Percentiles rank a stretch among this genome's conserved stretches.
Evolutionary conservation across 2,329 filamentous ascomycete genomes (phyloP).

Genomic region (Colletotrichum agaves): DNA sequence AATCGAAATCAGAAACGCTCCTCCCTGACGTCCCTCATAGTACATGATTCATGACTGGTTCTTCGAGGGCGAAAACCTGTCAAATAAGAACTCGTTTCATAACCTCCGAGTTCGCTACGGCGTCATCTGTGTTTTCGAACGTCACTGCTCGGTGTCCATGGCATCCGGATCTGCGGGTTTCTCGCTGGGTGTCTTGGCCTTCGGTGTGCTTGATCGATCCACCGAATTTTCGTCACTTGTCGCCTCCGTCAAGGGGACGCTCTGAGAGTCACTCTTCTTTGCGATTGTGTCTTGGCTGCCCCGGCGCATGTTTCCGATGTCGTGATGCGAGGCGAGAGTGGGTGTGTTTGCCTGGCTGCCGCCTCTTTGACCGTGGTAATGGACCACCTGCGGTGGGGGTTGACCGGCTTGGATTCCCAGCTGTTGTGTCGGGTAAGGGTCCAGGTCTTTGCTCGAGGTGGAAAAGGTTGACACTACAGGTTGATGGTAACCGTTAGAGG

Average conservation of each 20-base stretch:
- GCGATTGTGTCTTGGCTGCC: constrained; percentile 58
- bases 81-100: not conserved
- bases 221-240: constrained; percentile 48
- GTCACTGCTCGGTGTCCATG: constrained; percentile 44
- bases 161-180: constrained; percentile 38
- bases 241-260: constrained; percentile 51
- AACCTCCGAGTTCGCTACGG: not conserved
- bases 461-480: constrained; percentile 76
- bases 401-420: constrained; percentile 71
- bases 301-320: constrained; percentile 57
- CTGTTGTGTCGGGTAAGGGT: constrained; percentile 74
- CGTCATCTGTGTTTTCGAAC: not conserved
- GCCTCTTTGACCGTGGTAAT: constrained; percentile 75
- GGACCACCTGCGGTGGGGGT: constrained; percentile 72
- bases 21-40: constrained; percentile 36
- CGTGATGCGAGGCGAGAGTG: constrained; percentile 64
- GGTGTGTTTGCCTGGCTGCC: constrained; percentile 75
- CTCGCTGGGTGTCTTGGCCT: constrained; percentile 40
- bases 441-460: constrained; percentile 75
- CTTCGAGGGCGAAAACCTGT: not conserved
- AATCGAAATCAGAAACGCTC: constrained; percentile 36
- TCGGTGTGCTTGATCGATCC: constrained; percentile 40
- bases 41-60: constrained; percentile 35
- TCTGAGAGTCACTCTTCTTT: constrained; percentile 52
- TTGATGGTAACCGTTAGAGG: constrained; percentile 74